Conservation (phyloP, 2,329 filamentous ascomycete genomes). For the Esteya vermicola region DNA sequence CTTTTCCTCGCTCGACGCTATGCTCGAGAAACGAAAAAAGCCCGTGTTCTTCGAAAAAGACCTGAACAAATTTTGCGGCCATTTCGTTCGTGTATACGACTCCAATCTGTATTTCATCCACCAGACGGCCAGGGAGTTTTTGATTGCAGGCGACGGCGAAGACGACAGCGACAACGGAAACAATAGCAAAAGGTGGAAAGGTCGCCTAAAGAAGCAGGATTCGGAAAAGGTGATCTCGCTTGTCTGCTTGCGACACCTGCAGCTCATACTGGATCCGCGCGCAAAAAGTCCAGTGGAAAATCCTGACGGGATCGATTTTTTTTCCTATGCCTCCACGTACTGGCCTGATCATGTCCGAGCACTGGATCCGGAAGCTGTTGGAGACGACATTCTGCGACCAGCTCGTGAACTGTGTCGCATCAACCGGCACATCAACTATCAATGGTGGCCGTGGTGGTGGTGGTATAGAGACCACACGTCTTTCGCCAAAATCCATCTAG, state of each 20-base stretch:
- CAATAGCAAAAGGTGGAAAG: neutral
- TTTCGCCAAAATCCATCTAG: neutral
- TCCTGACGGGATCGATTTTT: neutral
- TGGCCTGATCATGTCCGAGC: neutral
- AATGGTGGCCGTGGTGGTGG: too few relatives aligned
- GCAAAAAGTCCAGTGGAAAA: neutral
- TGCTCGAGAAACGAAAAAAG: slow-evolving; percentile 2
- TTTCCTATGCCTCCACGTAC: neutral
- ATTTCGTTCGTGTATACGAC: slow-evolving; percentile 21
- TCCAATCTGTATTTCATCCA: slow-evolving; percentile 22
- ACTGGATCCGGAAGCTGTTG: neutral
- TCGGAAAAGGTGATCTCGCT: neutral
- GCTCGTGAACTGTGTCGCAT: neutral
- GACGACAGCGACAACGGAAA: neutral
- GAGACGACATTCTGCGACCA: neutral
- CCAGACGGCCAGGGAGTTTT: slow-evolving; percentile 25
- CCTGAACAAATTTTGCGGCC: slow-evolving; percentile 18
- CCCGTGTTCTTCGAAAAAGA: slow-evolving; percentile 8
- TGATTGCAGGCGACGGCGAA: neutral
- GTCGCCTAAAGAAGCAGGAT: neutral
- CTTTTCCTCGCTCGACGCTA: neutral
- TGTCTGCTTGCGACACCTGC: neutral
- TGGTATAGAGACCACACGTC: neutral
- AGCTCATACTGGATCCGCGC: neutral
- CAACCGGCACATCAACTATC: neutral